These are phyloP conservation scores for Isatis lusitanica DNA, from an alignment of 441 rosid species.

Conservation along the genomic window DNA sequence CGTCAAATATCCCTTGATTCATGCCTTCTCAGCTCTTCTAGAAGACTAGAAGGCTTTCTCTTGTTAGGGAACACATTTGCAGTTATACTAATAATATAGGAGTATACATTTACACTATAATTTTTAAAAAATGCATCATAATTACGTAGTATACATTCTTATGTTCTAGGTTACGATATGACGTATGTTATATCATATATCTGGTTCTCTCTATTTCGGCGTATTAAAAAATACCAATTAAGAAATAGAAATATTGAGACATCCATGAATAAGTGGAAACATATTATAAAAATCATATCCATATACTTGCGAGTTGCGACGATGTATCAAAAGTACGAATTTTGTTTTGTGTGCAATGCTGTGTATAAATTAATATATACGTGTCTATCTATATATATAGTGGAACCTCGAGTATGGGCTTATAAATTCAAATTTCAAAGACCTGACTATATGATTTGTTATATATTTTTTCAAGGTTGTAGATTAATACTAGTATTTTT, in stretches of 20 bases:
- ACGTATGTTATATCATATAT: neutral
- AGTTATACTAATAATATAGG: too few species aligned
- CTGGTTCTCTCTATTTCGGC: neutral
- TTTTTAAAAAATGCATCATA: neutral
- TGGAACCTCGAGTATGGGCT: neutral
- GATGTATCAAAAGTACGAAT: neutral
- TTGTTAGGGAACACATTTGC: slow-evolving; percentile 11
- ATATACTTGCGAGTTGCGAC: neutral
- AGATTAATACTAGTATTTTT: slow-evolving; percentile 8
- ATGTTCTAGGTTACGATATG: neutral
- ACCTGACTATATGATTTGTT: neutral
- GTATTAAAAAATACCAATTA: neutral
- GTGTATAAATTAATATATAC: slow-evolving; percentile 2
- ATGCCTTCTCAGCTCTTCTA: slow-evolving; percentile 26
- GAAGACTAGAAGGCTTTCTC: slow-evolving; percentile 27
- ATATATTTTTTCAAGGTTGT: neutral
- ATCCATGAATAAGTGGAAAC: neutral
- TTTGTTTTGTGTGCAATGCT: slow-evolving; percentile 1
- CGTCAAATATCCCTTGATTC: slow-evolving; percentile 27
- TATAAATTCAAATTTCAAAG: neutral
- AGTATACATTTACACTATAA: neutral
- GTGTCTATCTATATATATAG: neutral
- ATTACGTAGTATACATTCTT: neutral
- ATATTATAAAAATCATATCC: neutral
- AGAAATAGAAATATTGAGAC: neutral